phyloP scores from a whole-genome alignment of 2,329 filamentous ascomycete species.

The Macrophomina phaseolina region DNA sequence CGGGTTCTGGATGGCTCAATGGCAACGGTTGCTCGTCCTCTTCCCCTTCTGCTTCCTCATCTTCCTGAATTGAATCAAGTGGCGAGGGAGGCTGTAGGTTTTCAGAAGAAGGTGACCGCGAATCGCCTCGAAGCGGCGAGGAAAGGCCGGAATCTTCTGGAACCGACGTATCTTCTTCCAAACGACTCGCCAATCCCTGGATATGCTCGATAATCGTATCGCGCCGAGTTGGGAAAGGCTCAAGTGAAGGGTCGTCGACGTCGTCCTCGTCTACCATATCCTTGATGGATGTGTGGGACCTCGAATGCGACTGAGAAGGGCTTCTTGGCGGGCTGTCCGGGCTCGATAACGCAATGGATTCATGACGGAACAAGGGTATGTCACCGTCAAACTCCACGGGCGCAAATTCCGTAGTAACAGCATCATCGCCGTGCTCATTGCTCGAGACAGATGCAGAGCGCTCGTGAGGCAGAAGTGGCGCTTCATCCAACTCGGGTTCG shows the following conservation, averaged over 20 bases:
- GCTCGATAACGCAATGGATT: slow-evolving; percentile 35
- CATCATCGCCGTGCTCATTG: slow-evolving; percentile 34
- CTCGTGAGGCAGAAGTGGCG: slow-evolving; percentile 35
- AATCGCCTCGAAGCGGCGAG: neutral
- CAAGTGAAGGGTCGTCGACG: slow-evolving; percentile 33
- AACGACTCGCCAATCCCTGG: slow-evolving; percentile 27
- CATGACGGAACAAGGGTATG: slow-evolving; percentile 45
- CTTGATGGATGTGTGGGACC: slow-evolving; percentile 18
- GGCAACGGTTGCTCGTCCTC: neutral
- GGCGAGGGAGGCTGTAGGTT: slow-evolving; percentile 21
- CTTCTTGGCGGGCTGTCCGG: slow-evolving; percentile 6
- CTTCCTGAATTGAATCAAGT: slow-evolving; percentile 23
- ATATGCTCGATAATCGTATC: slow-evolving; percentile 42
- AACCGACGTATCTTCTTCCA: slow-evolving; percentile 12
- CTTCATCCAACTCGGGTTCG: slow-evolving; percentile 27
- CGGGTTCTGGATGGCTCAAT: neutral
- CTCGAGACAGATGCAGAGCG: slow-evolving; percentile 8
- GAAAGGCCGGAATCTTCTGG: slow-evolving; percentile 3
- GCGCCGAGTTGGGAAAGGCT: slow-evolving; percentile 42
- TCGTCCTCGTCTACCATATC: slow-evolving; percentile 24
- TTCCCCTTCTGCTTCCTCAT: slow-evolving; percentile 14
- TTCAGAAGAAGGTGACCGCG: neutral
- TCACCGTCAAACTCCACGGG: slow-evolving; percentile 23
- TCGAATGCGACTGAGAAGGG: neutral
- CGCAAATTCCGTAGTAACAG: slow-evolving; percentile 20